These are phyloP conservation scores for Physocladia obscura DNA, from an alignment of 192 early-diverging fungal genomes.

Conservation along the genomic window DNA sequence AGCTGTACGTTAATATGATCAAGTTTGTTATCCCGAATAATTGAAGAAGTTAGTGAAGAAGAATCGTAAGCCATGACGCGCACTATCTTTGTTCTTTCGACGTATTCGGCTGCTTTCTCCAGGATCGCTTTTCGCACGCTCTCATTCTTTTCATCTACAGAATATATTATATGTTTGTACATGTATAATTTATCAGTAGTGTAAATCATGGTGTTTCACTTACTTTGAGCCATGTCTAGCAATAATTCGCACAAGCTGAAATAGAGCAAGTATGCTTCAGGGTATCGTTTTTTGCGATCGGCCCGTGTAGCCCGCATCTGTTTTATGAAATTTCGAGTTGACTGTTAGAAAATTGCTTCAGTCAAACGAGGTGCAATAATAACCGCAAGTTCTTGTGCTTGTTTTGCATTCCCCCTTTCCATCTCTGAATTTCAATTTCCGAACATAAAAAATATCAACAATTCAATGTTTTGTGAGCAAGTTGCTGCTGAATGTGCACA, in stretches of 20 bases:
- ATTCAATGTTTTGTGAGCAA: conserved; percentile 19
- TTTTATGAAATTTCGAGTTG: not conserved
- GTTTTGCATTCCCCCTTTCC: no score
- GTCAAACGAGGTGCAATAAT: no score
- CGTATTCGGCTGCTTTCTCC: conserved; percentile 4
- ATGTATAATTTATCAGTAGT: no score
- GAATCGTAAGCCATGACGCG: not conserved
- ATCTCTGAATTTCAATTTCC: no score
- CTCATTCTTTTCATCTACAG: conserved; percentile 1
- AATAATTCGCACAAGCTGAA: conserved; percentile 2
- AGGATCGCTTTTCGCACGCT: not conserved
- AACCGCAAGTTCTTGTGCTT: no score
- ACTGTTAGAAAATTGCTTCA: no score
- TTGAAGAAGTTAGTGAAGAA: not conserved
- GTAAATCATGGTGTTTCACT: not conserved
- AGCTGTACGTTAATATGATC: conserved; percentile 18
- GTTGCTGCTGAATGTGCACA: conserved; percentile 13
- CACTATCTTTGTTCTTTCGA: not conserved
- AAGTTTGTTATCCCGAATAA: not conserved
- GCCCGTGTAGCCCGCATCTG: not conserved
- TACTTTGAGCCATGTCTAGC: conserved; percentile 7
- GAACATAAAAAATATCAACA: no score
- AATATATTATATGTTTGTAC: no score
- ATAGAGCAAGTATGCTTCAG: conserved; percentile 5
- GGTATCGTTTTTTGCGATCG: not conserved